Percentiles rank a stretch among this genome's conserved stretches.
Evolutionary conservation across 345 rosid species (phyloP).

Genomic region (Dipteronia dyeriana): DNA sequence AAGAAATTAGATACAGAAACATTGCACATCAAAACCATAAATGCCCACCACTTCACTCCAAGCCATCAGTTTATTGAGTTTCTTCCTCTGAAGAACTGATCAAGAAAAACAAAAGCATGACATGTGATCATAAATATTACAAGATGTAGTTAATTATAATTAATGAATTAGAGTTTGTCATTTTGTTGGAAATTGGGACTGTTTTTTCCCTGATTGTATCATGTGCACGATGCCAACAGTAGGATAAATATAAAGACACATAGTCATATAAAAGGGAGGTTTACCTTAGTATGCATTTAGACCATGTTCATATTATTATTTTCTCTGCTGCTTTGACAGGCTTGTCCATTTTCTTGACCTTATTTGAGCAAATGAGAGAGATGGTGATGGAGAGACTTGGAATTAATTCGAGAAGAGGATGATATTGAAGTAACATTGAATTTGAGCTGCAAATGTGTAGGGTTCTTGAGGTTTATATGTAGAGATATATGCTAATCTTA

Average conservation of each 20-base stretch:
- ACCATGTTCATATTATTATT: slow-evolving; percentile 27
- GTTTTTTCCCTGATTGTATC: slow-evolving; percentile 29
- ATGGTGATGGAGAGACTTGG: slow-evolving; percentile 3
- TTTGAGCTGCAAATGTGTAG: slow-evolving; percentile 18
- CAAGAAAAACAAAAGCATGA: background rate
- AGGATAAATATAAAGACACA: slow-evolving; percentile 11
- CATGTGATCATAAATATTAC: slow-evolving; percentile 41
- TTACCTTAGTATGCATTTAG: slow-evolving; percentile 34
- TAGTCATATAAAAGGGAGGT: background rate
- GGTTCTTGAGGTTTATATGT: slow-evolving; percentile 13
- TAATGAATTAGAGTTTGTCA: slow-evolving; percentile 32
- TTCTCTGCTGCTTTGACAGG: slow-evolving; percentile 7
- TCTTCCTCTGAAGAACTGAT: slow-evolving; percentile 57
- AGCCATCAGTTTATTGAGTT: slow-evolving; percentile 53
- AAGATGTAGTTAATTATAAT: slow-evolving; percentile 18
- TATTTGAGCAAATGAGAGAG: slow-evolving; percentile 18
- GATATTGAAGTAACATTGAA: slow-evolving; percentile 33
- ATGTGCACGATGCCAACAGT: slow-evolving; percentile 25
- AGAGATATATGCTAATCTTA: slow-evolving; percentile 12
- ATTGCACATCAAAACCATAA: slow-evolving; percentile 30
- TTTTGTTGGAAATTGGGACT: slow-evolving; percentile 40
- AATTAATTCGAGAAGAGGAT: slow-evolving; percentile 18
- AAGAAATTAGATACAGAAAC: slow-evolving; percentile 21
- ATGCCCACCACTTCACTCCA: slow-evolving; percentile 39
- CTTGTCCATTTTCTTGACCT: slow-evolving; percentile 27